These are phyloP conservation scores for Tritrichomonas musculus DNA, from an alignment of 208 protist species.

Conservation along the genomic window DNA sequence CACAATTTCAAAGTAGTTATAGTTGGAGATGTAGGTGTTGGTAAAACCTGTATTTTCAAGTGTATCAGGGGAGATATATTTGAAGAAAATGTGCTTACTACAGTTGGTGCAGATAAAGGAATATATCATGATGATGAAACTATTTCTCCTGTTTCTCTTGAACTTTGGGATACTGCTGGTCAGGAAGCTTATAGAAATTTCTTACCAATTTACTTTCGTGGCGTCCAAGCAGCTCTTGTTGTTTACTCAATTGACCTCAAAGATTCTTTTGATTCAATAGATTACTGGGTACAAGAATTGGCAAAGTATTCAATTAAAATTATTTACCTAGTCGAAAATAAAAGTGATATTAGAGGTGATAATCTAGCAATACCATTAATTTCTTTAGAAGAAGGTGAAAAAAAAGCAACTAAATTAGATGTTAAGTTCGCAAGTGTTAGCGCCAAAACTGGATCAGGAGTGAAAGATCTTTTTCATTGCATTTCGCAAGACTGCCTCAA, in stretches of 20 bases:
- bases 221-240: background rate
- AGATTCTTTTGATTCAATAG: background rate
- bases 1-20: background rate
- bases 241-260: background rate
- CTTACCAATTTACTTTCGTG: background rate
- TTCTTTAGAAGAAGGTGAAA: background rate
- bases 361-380: background rate
- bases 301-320: background rate
- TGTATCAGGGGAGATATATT: slow-evolving; percentile 37
- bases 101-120: background rate
- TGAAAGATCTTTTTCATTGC: background rate
- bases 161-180: slow-evolving; percentile 26
- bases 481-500: background rate
- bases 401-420: background rate
- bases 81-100: background rate
- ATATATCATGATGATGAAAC: background rate
- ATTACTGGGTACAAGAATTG: background rate
- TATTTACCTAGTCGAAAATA: background rate
- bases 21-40: slow-evolving; percentile 39
- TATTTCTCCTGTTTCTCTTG: background rate
- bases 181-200: background rate
- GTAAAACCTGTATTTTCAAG: slow-evolving; percentile 39
- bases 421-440: background rate
- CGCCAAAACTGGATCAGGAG: background rate
- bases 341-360: background rate